Percentiles rank a stretch among this genome's conserved stretches.
Evolutionary conservation across 306 rosid species (phyloP).

Genomic region (Corylus avellana): DNA sequence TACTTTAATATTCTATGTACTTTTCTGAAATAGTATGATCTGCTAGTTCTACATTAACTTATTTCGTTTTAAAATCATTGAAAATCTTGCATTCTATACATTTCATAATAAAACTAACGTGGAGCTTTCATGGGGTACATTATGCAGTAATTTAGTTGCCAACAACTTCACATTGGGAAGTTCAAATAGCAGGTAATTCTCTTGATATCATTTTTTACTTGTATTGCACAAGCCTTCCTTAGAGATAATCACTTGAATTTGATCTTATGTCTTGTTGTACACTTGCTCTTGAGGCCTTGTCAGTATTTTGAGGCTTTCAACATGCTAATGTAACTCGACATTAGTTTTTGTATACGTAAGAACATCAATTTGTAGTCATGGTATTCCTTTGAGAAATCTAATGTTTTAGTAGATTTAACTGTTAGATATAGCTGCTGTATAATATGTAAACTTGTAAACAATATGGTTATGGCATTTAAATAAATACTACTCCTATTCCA

Average conservation of each 20-base stretch:
- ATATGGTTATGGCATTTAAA: neutral
- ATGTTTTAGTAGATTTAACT: neutral
- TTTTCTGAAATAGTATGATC: neutral
- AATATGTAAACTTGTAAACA: neutral
- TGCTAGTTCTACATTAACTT: neutral
- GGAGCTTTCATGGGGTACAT: slow-evolving; percentile 17
- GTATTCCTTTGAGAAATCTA: neutral
- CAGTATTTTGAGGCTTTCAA: neutral
- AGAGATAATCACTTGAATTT: neutral
- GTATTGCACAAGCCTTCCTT: neutral
- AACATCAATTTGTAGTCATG: neutral
- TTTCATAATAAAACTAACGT: slow-evolving; percentile 17
- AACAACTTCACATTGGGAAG: slow-evolving; percentile 63
- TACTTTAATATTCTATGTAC: neutral
- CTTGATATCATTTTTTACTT: neutral
- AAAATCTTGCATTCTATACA: neutral
- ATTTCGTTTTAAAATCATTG: neutral
- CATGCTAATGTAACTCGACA: neutral
- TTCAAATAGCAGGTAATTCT: slow-evolving; percentile 59
- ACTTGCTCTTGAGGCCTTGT: neutral
- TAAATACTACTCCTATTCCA: neutral
- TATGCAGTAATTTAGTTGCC: slow-evolving; percentile 73
- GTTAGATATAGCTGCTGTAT: neutral
- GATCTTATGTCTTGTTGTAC: neutral
- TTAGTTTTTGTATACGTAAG: neutral